Conservation (phyloP, 306 rosid genomes). For the Gillenia trifoliata region DNA sequence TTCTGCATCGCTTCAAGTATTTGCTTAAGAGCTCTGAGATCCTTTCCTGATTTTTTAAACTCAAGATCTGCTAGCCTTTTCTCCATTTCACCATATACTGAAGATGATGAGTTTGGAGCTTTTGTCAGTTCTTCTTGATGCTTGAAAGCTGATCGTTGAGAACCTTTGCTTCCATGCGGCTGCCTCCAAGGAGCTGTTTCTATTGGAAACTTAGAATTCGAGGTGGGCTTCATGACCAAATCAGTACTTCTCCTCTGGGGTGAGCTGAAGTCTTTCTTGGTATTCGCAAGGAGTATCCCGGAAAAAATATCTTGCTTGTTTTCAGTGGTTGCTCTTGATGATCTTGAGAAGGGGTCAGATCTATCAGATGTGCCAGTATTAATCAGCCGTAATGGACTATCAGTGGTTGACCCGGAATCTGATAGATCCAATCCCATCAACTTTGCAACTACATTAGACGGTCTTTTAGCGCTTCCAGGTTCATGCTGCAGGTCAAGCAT, state of each 20-base stretch:
- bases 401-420: constrained; percentile 32
- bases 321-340: constrained; percentile 32
- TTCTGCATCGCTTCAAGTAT: constrained; percentile 92
- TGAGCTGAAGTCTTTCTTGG: constrained; percentile 21
- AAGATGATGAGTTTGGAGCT: constrained; percentile 35
- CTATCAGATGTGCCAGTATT: constrained; percentile 22
- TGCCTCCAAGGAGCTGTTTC: constrained; percentile 56
- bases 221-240: constrained; percentile 28
- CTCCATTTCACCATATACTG: constrained; percentile 86
- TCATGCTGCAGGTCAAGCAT: constrained; percentile 38
- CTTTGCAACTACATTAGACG: constrained; percentile 67
- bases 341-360: constrained; percentile 26
- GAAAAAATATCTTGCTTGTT: constrained; percentile 33
- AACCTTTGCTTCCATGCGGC: constrained; percentile 29
- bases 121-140: constrained; percentile 38
- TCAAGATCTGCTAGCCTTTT: constrained; percentile 76
- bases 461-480: constrained; percentile 45
- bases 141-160: constrained; percentile 35
- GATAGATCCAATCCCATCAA: constrained; percentile 87
- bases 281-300: constrained; percentile 27
- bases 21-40: constrained; percentile 91
- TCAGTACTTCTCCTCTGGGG: constrained; percentile 37
- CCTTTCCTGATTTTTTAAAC: constrained; percentile 88
- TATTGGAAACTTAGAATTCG: constrained; percentile 29
- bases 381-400: constrained; percentile 22